Evolutionary conservation across 2,329 filamentous ascomycete species (phyloP), one percentile per base, ranked within the genome.

Genomic region (Fusarium nanum): DNA sequence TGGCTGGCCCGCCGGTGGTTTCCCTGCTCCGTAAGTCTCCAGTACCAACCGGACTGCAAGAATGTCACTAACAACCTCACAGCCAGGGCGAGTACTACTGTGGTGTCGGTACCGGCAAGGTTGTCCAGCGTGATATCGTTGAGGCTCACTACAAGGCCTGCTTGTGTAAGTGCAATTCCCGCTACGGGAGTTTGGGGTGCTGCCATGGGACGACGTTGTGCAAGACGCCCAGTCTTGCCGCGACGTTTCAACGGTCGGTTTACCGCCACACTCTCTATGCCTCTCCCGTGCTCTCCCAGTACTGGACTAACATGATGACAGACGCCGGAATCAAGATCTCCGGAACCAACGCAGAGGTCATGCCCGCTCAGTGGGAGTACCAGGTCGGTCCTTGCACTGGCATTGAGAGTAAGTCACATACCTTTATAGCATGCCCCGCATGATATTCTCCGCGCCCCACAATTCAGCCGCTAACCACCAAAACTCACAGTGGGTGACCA

Each of bases 321-420:
- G 79, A 93, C 81, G 89, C 95, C 66, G 91, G 92, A 65, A 88
- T 99, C 83, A 91, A 94, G 82, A 98, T 99, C 83, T 97, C 94
- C 27, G 96, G 96, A 78, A 98, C 96, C 85, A 99, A 99, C 83
- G 96, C 96, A 73, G 96, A 99, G 88, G 96, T 99, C 78, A 97
- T 98, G 93, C 92, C 94, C 71, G 94, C 92, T 66, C 95, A 98
- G 84, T 98, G 95, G 95, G 95, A 98, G 83, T 98, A 93, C 90
- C 95, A 98, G 81, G 93, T 98, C 77, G 95, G 95, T 61, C 95
- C 95, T 71, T 97, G 93, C 83, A 82, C 85, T 57, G 95, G 94
- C 71, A 98, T 98, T 76, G 86, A 91, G 80, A 92, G 91, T 93
- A 82, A 84, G 89, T 86, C 34, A 16, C 3, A 27, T 13, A 40